A percentile compares a stretch with the other conserved stretches of the same genome.
Conservation (phyloP, 139 green algal genomes). For the Edaphochlamys debaryana region DNA sequence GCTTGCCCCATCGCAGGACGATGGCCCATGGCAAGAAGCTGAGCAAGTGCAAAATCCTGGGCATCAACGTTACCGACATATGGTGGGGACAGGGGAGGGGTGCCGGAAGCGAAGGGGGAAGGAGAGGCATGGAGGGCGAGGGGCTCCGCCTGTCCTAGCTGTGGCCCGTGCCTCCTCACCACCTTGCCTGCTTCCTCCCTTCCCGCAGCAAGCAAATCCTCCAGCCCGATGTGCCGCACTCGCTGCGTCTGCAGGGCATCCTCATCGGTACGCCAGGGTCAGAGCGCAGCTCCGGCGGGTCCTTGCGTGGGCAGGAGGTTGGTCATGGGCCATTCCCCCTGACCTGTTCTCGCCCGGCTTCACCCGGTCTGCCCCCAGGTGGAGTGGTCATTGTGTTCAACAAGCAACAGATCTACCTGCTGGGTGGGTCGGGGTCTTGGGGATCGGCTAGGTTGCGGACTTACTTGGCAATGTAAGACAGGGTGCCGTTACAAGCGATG, state of each 20-base stretch:
- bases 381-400: constrained; percentile 78
- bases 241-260: constrained; percentile 79
- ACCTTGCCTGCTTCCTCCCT: neutral
- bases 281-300: too few species aligned
- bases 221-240: constrained; percentile 80
- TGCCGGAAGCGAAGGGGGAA: neutral
- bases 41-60: constrained; percentile 69
- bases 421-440: constrained; percentile 60
- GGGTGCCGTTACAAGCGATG: too few species aligned
- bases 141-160: too few species aligned
- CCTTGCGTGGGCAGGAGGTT: too few species aligned
- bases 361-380: too few species aligned
- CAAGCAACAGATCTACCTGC: constrained; percentile 68
- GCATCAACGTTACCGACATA: constrained; percentile 68
- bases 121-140: too few species aligned
- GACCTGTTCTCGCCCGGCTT: too few species aligned
- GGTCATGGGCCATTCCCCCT: too few species aligned
- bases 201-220: constrained; percentile 61
- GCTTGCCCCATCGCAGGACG: constrained; percentile 56
- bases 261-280: constrained; percentile 59
- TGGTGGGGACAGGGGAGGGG: constrained; percentile 60
- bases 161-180: too few species aligned
- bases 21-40: constrained; percentile 82
- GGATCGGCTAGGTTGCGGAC: too few species aligned
- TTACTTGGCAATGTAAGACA: too few species aligned